Evolutionary conservation across 164 flowering plant species (phyloP), one percentile per base, ranked within the genome.

Genomic region (Taxillus chinensis): DNA sequence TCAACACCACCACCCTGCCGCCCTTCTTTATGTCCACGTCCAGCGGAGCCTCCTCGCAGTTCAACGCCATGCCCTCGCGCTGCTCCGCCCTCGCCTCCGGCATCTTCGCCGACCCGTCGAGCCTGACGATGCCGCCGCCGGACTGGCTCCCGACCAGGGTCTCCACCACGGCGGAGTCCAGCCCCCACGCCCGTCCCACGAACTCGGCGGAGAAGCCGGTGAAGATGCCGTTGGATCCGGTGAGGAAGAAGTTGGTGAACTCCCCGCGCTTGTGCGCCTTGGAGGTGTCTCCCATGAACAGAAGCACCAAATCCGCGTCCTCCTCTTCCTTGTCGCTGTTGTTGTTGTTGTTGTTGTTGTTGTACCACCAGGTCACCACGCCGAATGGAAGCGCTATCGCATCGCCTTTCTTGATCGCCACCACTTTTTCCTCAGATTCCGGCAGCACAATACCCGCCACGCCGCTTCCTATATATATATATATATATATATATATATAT

Each of bases 361-460:
- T 88, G 81, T 69, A 86, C 89, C 90, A 91, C 96, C 97, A 91
- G 0, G 90, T 83, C 0, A 82, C 82, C 5, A 77, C 89, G 6
- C 93, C 93, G 57, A 86, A 91, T 12, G 97, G 97, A 8, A 88
- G 79, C 37, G 91, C 92, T 40, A 88, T 64, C 3, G 92, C 83
- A 66, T 90, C 97, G 13, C 95, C 97, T 70, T 78, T 81, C 79
- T 86, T 90, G 55, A 90, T 76, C 8, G 83, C 62, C 2, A 87
- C 59, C 40, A 86, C 86, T 70, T 85, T 90, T 73, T 90, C 97
- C 65, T 81, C 84, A 10, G 73, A 55, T 42, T 86, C 95, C 6
- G 86, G 91, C 13, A 83, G 82, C 7, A 80, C 84, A 53, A 90
- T 79, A 8, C 97, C 97, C 39, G 82, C 91, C 4, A 72, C 75